Percentiles rank a stretch among this genome's conserved stretches.
phyloP scores from a whole-genome alignment of 1,284 basidiomycete species.

The Pascua sp. region DNA sequence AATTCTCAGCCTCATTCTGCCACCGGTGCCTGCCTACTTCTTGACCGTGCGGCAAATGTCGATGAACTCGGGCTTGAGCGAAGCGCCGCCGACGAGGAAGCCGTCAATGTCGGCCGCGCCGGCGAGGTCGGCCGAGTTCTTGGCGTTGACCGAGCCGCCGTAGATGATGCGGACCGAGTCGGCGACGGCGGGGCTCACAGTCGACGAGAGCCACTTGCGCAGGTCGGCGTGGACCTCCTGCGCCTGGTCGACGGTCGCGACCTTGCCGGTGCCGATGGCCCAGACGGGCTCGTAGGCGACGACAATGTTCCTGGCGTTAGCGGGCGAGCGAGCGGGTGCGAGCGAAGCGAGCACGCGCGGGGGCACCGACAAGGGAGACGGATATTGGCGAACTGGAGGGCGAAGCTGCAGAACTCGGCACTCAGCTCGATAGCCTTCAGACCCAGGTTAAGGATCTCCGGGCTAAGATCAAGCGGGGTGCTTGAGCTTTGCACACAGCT shows the following conservation, averaged over 20 bases:
- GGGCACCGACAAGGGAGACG: too few species aligned
- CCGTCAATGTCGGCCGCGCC: slow-evolving; percentile 84
- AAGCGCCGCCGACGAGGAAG: slow-evolving; percentile 98
- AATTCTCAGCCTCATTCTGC: too few species aligned
- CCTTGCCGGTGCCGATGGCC: slow-evolving; percentile 98
- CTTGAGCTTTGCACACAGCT: too few species aligned
- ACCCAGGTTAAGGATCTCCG: too few species aligned
- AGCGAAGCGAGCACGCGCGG: background rate
- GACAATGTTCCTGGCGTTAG: slow-evolving; percentile 68
- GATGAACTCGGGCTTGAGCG: slow-evolving; percentile 94
- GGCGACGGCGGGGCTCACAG: slow-evolving; percentile 69
- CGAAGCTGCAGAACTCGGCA: too few species aligned
- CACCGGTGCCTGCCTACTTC: slow-evolving; percentile 11
- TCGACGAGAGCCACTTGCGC: slow-evolving; percentile 67
- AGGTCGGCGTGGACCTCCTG: slow-evolving; percentile 88
- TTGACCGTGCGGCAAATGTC: slow-evolving; percentile 75
- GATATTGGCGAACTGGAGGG: too few species aligned
- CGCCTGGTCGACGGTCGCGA: slow-evolving; percentile 76
- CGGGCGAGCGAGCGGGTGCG: background rate
- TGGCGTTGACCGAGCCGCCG: slow-evolving; percentile 86
- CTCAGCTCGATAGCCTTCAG: too few species aligned
- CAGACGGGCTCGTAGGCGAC: slow-evolving; percentile 96
- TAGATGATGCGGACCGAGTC: slow-evolving; percentile 84
- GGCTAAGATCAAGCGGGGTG: too few species aligned
- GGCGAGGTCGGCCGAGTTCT: slow-evolving; percentile 79